Conservation (phyloP, 1,284 basidiomycete species). For the Ganoderma lucidum region DNA sequence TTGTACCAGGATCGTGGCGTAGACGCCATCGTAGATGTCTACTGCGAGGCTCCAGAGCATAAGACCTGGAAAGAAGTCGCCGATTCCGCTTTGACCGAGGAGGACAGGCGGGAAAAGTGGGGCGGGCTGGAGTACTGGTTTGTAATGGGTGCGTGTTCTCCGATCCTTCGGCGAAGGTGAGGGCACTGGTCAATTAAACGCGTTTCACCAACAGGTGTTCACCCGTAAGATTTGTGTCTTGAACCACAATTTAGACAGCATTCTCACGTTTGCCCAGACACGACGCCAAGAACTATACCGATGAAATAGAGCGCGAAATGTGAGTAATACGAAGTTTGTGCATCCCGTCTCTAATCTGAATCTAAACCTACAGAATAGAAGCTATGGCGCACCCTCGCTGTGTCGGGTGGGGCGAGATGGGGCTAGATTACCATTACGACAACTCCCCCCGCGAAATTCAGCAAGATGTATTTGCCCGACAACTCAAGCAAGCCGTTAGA, state of each 20-base stretch:
- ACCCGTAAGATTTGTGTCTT: slow-evolving; percentile 62
- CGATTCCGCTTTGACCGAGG: slow-evolving; percentile 66
- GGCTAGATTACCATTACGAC: slow-evolving; percentile 86
- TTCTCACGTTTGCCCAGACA: slow-evolving; percentile 53
- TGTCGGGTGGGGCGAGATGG: slow-evolving; percentile 87
- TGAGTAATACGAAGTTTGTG: slow-evolving; percentile 43
- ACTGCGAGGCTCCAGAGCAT: slow-evolving; percentile 80
- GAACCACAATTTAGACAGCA: too few relatives aligned
- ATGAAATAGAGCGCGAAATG: slow-evolving; percentile 75
- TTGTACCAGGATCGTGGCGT: slow-evolving; percentile 66
- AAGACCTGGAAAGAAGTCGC: slow-evolving; percentile 73
- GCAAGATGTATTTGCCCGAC: slow-evolving; percentile 68
- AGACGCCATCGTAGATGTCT: slow-evolving; percentile 79
- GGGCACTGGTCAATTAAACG: background rate
- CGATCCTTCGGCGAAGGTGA: background rate
- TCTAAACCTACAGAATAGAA: slow-evolving; percentile 55
- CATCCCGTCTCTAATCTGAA: background rate
- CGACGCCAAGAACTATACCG: slow-evolving; percentile 72
- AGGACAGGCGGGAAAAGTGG: slow-evolving; percentile 61
- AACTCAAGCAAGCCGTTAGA: slow-evolving; percentile 70
- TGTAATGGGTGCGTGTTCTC: slow-evolving; percentile 66
- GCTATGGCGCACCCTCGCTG: slow-evolving; percentile 82
- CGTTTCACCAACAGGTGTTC: slow-evolving; percentile 57
- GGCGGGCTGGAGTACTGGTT: slow-evolving; percentile 77
- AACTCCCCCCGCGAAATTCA: slow-evolving; percentile 75